These are phyloP conservation scores for Cystobasidium pallidum DNA, from an alignment of 1,284 basidiomycete species.

Conservation along the genomic window DNA sequence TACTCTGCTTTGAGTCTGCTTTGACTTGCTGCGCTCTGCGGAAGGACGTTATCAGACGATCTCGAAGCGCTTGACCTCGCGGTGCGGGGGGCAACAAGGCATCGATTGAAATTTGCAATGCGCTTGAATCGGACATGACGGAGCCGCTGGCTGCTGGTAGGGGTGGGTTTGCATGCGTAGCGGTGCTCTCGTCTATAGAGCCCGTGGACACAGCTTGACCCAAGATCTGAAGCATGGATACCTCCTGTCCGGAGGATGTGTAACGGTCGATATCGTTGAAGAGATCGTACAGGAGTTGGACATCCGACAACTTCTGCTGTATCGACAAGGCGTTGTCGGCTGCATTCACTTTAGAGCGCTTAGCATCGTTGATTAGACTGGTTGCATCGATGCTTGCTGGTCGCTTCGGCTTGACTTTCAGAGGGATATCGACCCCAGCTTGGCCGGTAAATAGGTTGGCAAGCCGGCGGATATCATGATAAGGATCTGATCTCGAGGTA, in stretches of 20 bases:
- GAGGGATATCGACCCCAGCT: background rate
- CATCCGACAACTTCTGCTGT: background rate
- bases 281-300: slow-evolving; percentile 30
- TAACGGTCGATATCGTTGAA: background rate
- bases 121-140: no score
- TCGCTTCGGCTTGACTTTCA: slow-evolving; percentile 13
- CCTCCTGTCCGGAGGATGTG: background rate
- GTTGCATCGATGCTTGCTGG: slow-evolving; percentile 5
- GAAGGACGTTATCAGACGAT: background rate
- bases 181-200: background rate
- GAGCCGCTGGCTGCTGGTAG: background rate
- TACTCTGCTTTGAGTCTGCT: no score
- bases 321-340: background rate
- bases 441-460: slow-evolving; percentile 11
- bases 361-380: background rate
- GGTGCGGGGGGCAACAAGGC: background rate
- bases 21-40: background rate
- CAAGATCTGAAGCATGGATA: background rate
- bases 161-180: background rate
- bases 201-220: background rate
- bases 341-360: background rate
- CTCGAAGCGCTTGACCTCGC: slow-evolving; percentile 1
- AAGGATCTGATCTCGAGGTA: background rate
- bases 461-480: background rate
- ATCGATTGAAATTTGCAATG: background rate